Conservation (phyloP, 2,329 filamentous ascomycete genomes). For the Sporothrix brunneoviolacea region DNA sequence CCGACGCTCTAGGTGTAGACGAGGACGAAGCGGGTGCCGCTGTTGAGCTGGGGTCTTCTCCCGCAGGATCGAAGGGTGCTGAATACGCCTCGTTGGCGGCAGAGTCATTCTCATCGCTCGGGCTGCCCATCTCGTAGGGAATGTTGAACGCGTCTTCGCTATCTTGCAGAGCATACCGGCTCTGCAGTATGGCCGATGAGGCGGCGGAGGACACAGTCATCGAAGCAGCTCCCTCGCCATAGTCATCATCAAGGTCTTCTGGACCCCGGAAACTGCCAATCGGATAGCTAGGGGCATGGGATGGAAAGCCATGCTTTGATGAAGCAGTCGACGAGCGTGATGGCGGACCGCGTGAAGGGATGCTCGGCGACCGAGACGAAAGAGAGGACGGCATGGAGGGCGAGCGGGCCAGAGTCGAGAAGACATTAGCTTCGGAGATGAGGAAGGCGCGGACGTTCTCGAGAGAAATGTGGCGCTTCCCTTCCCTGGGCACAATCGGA, state of each 20-base stretch:
- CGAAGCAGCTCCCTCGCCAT: constrained; percentile 19
- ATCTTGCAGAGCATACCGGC: constrained; percentile 35
- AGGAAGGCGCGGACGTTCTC: constrained; percentile 57
- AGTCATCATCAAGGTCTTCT: neutral
- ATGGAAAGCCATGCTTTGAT: neutral
- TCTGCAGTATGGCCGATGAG: constrained; percentile 28
- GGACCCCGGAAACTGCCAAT: neutral
- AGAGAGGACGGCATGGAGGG: constrained; percentile 53
- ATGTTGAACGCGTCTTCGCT: constrained; percentile 52
- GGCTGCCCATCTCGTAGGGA: constrained; percentile 43
- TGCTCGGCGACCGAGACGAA: constrained; percentile 35
- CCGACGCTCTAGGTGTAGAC: constrained; percentile 49
- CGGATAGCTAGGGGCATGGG: neutral
- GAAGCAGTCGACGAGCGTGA: constrained; percentile 19
- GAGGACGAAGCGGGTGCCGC: constrained; percentile 27
- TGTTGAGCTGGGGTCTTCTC: neutral
- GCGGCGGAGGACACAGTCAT: constrained; percentile 29
- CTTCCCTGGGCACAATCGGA: constrained; percentile 45
- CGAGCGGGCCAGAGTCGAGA: constrained; percentile 52
- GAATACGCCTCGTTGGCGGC: constrained; percentile 4
- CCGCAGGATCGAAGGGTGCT: neutral
- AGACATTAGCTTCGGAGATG: constrained; percentile 61
- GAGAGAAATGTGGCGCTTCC: constrained; percentile 59
- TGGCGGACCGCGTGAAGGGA: constrained; percentile 19
- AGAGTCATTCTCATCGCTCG: constrained; percentile 30